Base-by-base conservation (phyloP, 106 monocot genomes). In the Acorus gramineus region DNA sequence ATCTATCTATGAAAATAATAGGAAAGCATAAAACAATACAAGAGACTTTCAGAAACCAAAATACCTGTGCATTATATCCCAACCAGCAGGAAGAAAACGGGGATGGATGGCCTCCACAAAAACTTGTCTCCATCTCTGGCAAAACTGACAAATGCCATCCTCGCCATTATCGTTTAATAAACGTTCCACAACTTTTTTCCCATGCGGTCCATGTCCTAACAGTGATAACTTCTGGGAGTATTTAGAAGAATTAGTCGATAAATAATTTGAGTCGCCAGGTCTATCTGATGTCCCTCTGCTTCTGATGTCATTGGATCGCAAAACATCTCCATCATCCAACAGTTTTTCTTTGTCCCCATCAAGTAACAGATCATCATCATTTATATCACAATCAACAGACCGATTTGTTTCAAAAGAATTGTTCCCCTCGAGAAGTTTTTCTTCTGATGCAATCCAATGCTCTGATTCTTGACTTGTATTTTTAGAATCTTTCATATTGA, bases 51-150 rank as follows among this genome's bases (percentile, higher is more conserved):
- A 28, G 28, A 28, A 0, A 28, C 28, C 28, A 28, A 28, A 28
- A 28, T 75, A 96, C 95, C 91, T 96, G 80, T 96, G 95, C 78
- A 73, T 80, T 74, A 96, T 67, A 66, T 96, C 82, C 95, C 95
- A 96, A 7, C 90, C 95, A 75, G 71, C 58, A 71, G 95, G 95
- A 63, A 96, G 60, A 62, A 82, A 91, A 11, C 87, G 90, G 49
- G 95, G 95, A 69, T 78, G 65, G 75, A 85, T 49, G 8, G 82
- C 66, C 52, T 91, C 85, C 56, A 96, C 91, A 82, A 96, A 96
- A 3, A 96, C 87, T 72, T 83, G 80, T 69, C 95, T 85, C 95
- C 95, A 96, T 58, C 79, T 80, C 75, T 96, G 90, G 61, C 90
- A 91, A 73, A 96, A 96, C 11, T 82, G 74, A 11, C 57, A 42